phyloP scores from a whole-genome alignment of 495 filamentous ascomycete species.

The Neurospora hispaniola region DNA sequence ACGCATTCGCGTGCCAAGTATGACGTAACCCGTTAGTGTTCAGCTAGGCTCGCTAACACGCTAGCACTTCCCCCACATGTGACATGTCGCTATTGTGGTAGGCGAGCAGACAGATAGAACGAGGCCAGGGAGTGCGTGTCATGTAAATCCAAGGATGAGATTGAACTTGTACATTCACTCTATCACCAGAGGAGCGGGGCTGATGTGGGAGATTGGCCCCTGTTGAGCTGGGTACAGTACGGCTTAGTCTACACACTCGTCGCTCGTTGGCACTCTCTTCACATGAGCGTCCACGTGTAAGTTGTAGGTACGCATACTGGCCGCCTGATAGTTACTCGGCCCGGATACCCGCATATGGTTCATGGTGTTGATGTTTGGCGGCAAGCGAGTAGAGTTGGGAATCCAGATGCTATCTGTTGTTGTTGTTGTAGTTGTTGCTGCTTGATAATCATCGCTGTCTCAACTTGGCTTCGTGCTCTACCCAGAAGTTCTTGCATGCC shows the following conservation, averaged over 20 bases:
- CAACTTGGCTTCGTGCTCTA: constrained; percentile 55
- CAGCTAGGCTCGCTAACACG: not conserved
- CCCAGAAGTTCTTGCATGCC: constrained; percentile 77
- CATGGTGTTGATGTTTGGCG: not conserved
- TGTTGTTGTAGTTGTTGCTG: too few species aligned
- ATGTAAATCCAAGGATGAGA: not conserved
- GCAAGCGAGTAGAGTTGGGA: not conserved
- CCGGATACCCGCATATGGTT: not conserved
- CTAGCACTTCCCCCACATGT: not conserved
- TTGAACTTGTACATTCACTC: not conserved
- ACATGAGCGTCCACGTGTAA: not conserved
- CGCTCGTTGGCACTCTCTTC: not conserved
- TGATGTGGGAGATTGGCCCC: not conserved
- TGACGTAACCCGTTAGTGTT: not conserved
- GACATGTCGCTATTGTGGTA: not conserved
- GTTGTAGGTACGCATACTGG: not conserved
- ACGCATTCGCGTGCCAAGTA: not conserved
- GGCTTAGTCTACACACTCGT: not conserved
- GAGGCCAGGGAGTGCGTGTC: not conserved
- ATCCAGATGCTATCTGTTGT: not conserved
- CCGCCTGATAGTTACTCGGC: not conserved
- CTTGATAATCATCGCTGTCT: constrained; percentile 41
- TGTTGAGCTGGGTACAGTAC: not conserved
- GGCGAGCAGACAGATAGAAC: not conserved
- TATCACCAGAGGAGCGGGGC: not conserved